Base-by-base conservation (phyloP, 169 alveolate species). In the Babesia ovata region DNA sequence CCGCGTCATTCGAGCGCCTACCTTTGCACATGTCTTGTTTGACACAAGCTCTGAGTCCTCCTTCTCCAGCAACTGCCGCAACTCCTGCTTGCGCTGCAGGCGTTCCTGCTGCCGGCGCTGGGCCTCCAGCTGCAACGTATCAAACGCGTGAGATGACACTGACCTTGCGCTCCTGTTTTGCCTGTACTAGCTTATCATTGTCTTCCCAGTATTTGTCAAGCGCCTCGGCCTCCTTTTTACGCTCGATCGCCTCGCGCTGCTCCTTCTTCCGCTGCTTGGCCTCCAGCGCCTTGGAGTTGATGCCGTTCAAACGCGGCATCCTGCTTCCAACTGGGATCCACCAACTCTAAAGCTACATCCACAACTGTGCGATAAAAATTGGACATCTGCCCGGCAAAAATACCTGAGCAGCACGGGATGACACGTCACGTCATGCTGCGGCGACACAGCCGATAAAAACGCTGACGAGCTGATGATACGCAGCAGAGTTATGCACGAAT, bases 221-320 rank as follows among this genome's bases (percentile, higher is more conserved):
- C 58, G 79, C 86, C 54, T 90, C 94, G 6, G 70, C 70, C 79
- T 90, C 91, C 57, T 70, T 82, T 46, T 77, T 77, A 33, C 79
- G 85, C 53, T 60, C 84, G 57, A 65, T 75, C 36, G 81, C 85
- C 66, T 86, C 94, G 54, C 73, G 66, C 66, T 90, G 88, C 76
- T 83, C 86, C 81, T 75, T 73, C 28, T 86, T 81, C 44, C 92
- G 69, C 72, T 83, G 75, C 53, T 84, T 50, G 54, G 94, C 92
- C 59, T 90, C 94, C 52, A 86, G 70, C 49, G 94, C 94, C 78
- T 87, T 90, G 63, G 91, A 59, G 75, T 90, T 90, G 58, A 88
- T 87, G 24, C 92, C 91, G 46, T 85, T 85, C 87, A 79, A 66
- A 53, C 84, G 87, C 57, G 92, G 92, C 94, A 90, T 90, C 29